A percentile compares a stretch with the other conserved stretches of the same genome.
Conservation (phyloP, 108 stramenopile genomes). For the Skeletonema potamos region DNA sequence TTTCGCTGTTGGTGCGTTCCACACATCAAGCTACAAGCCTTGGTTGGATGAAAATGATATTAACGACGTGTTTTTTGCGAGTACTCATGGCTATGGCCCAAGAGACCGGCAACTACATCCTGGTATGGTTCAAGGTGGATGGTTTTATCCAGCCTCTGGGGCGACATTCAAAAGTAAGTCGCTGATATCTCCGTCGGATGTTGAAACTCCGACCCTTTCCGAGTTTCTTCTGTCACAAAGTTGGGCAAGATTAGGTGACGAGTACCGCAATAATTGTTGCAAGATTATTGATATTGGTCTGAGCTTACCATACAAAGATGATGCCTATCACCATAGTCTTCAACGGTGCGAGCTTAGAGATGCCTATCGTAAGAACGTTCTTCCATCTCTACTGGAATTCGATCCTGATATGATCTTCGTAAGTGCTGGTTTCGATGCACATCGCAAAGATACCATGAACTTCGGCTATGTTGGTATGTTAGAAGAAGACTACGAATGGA, state of each 20-base stretch:
- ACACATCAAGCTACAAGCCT: conserved; percentile 75
- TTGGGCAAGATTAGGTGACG: conserved; percentile 87
- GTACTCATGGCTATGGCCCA: conserved; percentile 92
- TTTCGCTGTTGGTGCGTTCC: conserved; percentile 74
- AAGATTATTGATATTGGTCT: conserved; percentile 88
- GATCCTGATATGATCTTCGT: conserved; percentile 97
- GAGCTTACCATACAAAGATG: conserved; percentile 68
- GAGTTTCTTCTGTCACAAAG: conserved; percentile 86
- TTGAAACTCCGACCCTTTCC: conserved; percentile 68
- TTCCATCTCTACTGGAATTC: conserved; percentile 84
- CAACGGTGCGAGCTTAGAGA: conserved; percentile 86
- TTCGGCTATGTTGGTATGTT: conserved; percentile 96
- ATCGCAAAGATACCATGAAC: conserved; percentile 89
- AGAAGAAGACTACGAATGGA: conserved; percentile 97
- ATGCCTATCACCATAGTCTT: conserved; percentile 66
- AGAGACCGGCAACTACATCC: conserved; percentile 62
- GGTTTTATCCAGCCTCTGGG: conserved; percentile 91
- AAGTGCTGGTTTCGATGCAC: conserved; percentile 99
- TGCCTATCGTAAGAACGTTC: conserved; percentile 82
- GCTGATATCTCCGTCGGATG: conserved; percentile 55
- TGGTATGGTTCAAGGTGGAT: conserved; percentile 60
- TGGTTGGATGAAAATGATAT: conserved; percentile 92
- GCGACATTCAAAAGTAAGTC: conserved; percentile 65
- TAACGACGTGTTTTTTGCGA: conserved; percentile 90
- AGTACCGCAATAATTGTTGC: conserved; percentile 71